Evolutionary conservation across 2,329 filamentous ascomycete species (phyloP).

Genomic region (Mollisiaceae sp.): DNA sequence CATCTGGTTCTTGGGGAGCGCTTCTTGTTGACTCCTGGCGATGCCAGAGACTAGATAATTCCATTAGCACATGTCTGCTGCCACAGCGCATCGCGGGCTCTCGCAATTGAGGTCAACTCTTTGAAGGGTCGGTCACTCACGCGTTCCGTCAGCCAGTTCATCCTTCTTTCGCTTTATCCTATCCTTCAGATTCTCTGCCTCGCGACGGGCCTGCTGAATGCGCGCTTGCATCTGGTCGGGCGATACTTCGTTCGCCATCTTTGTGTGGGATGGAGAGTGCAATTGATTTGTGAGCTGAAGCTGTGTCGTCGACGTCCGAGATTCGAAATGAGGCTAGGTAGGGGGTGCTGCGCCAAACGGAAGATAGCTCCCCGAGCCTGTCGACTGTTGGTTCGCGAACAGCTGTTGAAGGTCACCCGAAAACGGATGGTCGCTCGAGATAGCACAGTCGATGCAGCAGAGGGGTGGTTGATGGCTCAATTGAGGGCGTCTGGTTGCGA

Average conservation of each 20-base stretch:
- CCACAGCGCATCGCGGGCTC: conserved; percentile 1
- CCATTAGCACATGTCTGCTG: conserved; percentile 28
- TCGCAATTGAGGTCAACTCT: conserved; percentile 17
- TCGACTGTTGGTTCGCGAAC: conserved; percentile 16
- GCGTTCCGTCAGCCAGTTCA: conserved; percentile 95
- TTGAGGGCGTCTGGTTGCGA: conserved; percentile 2
- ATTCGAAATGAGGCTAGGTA: conserved; percentile 27
- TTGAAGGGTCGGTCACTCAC: conserved; percentile 63
- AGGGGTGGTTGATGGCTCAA: conserved; percentile 1
- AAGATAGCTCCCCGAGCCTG: conserved; percentile 36
- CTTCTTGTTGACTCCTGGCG: conserved; percentile 88
- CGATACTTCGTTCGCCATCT: conserved; percentile 62
- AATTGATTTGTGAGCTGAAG: conserved; percentile 29
- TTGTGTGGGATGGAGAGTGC: conserved; percentile 27
- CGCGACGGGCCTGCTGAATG: conserved; percentile 90
- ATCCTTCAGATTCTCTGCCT: conserved; percentile 97
- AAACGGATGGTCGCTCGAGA: background rate
- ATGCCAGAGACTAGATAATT: conserved; percentile 79
- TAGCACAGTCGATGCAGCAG: conserved; percentile 1
- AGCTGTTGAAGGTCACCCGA: conserved; percentile 1
- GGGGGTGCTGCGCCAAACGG: conserved; percentile 37
- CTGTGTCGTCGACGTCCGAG: conserved; percentile 23
- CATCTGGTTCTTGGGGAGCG: conserved; percentile 84
- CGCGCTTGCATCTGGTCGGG: conserved; percentile 88
- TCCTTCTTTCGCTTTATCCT: conserved; percentile 99